phyloP scores from a whole-genome alignment of 495 filamentous ascomycete species.

The Aspergillus steynii region DNA sequence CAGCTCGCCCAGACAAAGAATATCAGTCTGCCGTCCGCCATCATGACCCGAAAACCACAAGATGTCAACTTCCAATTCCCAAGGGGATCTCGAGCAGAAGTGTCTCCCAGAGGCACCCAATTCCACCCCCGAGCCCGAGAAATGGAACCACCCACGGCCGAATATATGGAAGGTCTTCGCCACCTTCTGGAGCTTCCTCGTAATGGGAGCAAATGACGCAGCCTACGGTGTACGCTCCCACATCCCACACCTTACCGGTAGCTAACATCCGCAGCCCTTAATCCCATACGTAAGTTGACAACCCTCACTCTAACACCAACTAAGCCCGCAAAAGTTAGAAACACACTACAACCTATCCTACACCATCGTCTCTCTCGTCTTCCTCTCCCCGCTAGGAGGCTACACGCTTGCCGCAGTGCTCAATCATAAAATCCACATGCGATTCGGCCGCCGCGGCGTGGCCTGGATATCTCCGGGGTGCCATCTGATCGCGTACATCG shows the following conservation, averaged over 20 bases:
- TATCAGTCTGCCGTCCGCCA: not conserved
- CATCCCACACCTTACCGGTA: slow-evolving; percentile 1
- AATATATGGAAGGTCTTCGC: slow-evolving; percentile 67
- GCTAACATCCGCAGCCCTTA: slow-evolving; percentile 48
- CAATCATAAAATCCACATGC: slow-evolving; percentile 56
- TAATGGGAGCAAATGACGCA: slow-evolving; percentile 81
- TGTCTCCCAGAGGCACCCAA: not conserved
- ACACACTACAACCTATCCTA: slow-evolving; percentile 57
- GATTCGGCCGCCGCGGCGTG: slow-evolving; percentile 73
- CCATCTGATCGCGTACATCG: slow-evolving; percentile 62
- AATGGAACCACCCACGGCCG: slow-evolving; percentile 69
- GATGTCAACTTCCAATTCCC: not conserved
- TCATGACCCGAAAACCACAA: not conserved
- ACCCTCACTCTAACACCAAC: too few relatives aligned
- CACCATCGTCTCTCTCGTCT: slow-evolving; percentile 59
- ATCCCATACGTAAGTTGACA: slow-evolving; percentile 50
- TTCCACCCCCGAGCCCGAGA: not conserved
- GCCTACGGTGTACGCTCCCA: slow-evolving; percentile 65
- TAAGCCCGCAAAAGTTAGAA: slow-evolving; percentile 46
- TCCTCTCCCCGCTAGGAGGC: slow-evolving; percentile 60
- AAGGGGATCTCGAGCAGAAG: not conserved
- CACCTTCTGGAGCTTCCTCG: slow-evolving; percentile 70
- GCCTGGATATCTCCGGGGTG: slow-evolving; percentile 64
- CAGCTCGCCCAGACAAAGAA: not conserved
- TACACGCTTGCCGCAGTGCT: slow-evolving; percentile 57